Percentiles rank a stretch among this genome's conserved stretches.
These are phyloP conservation scores for Penstemon davidsonii DNA, from an alignment of 257 asterid genomes.

Conservation along the genomic window DNA sequence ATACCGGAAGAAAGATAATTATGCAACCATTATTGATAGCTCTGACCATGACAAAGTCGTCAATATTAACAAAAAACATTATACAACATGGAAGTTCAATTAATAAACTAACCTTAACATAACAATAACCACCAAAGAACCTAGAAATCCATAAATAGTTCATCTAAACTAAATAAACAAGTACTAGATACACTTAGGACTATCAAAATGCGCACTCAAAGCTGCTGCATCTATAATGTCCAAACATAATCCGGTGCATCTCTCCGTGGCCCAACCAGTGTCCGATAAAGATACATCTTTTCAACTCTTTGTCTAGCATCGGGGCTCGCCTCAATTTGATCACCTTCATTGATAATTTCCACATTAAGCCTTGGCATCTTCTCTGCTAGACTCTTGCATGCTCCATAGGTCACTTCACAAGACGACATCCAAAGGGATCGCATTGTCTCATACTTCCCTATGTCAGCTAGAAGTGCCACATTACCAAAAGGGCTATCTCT, in stretches of 20 bases:
- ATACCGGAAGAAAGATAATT: no score
- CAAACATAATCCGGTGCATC: conserved; percentile 73
- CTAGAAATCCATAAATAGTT: conserved; percentile 28
- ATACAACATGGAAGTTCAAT: conserved; percentile 1
- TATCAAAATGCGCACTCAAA: neutral
- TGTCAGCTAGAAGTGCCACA: conserved; percentile 69
- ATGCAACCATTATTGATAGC: neutral
- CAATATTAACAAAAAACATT: conserved; percentile 3
- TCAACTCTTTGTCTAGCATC: conserved; percentile 59
- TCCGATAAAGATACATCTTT: conserved; percentile 78
- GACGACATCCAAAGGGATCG: conserved; percentile 99
- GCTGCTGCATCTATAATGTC: conserved; percentile 49
- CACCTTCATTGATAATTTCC: conserved; percentile 67
- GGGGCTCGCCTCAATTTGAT: conserved; percentile 34
- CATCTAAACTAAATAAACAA: conserved; percentile 24
- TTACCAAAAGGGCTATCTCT: conserved; percentile 82
- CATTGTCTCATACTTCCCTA: conserved; percentile 94
- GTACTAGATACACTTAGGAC: neutral
- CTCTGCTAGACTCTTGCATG: conserved; percentile 72
- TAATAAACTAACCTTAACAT: neutral
- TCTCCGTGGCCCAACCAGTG: conserved; percentile 67
- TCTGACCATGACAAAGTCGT: neutral
- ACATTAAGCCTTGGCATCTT: conserved; percentile 78
- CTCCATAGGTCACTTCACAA: conserved; percentile 79
- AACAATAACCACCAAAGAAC: conserved; percentile 23